A percentile compares a stretch with the other conserved stretches of the same genome.
Conservation (phyloP, 2,329 filamentous ascomycete species). For the Knufia fluminis region DNA sequence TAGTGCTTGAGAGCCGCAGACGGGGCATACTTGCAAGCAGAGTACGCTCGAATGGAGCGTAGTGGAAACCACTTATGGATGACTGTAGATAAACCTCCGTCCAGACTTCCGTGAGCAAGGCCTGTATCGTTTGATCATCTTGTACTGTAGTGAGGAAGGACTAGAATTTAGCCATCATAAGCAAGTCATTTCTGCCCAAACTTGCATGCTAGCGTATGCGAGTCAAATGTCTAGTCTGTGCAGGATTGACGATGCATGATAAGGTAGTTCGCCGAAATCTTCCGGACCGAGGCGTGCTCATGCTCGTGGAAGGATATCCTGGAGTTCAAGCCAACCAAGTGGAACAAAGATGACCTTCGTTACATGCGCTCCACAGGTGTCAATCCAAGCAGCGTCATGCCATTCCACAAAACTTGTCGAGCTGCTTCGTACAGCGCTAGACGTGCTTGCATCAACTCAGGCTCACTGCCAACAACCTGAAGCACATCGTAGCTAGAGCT, state of each 20-base stretch:
- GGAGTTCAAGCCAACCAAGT: background rate
- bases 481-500: conserved; percentile 55
- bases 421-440: conserved; percentile 54
- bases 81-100: no score
- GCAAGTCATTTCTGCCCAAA: conserved; percentile 4
- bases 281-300: background rate
- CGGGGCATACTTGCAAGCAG: no score
- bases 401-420: conserved; percentile 55
- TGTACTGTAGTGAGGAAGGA: background rate
- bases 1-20: no score
- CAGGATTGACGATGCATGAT: background rate
- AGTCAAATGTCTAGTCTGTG: background rate
- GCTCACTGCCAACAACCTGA: conserved; percentile 52
- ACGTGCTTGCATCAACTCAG: conserved; percentile 49
- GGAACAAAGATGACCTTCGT: conserved; percentile 7
- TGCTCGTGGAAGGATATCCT: background rate
- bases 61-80: no score
- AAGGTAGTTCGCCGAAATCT: background rate
- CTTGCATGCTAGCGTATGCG: background rate
- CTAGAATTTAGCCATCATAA: background rate
- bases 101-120: no score
- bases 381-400: conserved; percentile 56
- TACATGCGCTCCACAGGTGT: conserved; percentile 51
- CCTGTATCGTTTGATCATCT: no score
- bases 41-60: no score